A percentile compares a stretch with the other conserved stretches of the same genome.
Evolutionary conservation across 345 rosid genomes (phyloP).

Genomic region (Tarenaya hassleriana): DNA sequence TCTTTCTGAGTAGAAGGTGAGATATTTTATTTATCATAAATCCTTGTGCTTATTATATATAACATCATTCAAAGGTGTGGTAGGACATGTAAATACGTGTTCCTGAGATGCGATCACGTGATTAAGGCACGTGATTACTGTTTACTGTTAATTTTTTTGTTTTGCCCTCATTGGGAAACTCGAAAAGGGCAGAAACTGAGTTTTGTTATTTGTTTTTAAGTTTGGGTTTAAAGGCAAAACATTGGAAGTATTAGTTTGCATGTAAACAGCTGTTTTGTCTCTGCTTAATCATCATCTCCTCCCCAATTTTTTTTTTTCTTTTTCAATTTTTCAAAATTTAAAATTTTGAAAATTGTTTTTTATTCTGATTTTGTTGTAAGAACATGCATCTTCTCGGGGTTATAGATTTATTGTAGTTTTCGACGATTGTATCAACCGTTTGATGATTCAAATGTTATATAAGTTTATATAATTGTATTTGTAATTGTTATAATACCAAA

Average conservation of each 20-base stretch:
- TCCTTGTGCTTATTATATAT: slow-evolving; percentile 10
- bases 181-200: slow-evolving; percentile 26
- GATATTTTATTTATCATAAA: slow-evolving; percentile 25
- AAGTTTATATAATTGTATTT: no score
- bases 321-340: no score
- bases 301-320: neutral
- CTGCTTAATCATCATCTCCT: slow-evolving; percentile 6
- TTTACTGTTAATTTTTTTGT: neutral
- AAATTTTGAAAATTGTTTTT: no score
- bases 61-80: slow-evolving; percentile 24
- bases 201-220: slow-evolving; percentile 13
- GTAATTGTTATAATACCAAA: no score
- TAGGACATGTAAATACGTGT: slow-evolving; percentile 3
- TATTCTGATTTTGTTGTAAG: no score
- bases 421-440: no score
- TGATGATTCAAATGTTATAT: no score
- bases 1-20: slow-evolving; percentile 1
- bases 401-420: no score
- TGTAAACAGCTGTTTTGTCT: slow-evolving; percentile 30
- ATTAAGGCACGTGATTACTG: slow-evolving; percentile 31
- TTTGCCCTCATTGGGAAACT: slow-evolving; percentile 28
- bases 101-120: slow-evolving; percentile 28
- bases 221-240: slow-evolving; percentile 12
- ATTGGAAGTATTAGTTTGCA: slow-evolving; percentile 24
- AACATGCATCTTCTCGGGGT: no score